phyloP scores from a whole-genome alignment of 176 grass and related monocot species.

The Aegilops speltoides region DNA sequence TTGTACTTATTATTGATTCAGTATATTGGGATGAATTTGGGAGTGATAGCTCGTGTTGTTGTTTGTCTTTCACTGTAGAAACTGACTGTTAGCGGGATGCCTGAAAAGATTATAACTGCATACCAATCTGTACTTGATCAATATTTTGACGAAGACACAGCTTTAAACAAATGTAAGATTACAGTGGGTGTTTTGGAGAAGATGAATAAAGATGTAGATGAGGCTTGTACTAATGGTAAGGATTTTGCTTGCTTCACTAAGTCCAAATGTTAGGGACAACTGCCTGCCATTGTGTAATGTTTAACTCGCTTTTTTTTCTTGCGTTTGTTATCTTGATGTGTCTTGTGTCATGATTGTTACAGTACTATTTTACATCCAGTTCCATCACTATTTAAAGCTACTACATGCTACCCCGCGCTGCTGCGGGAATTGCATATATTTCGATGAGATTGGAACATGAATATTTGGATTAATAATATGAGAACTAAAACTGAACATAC shows the following conservation, averaged over 20 bases:
- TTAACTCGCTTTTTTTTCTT: background rate
- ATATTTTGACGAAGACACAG: slow-evolving; percentile 70
- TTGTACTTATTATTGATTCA: slow-evolving; percentile 17
- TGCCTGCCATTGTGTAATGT: background rate
- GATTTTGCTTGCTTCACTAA: slow-evolving; percentile 25
- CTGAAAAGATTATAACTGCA: slow-evolving; percentile 88
- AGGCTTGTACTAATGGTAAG: slow-evolving; percentile 70
- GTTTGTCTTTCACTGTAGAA: slow-evolving; percentile 58
- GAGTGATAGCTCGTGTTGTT: slow-evolving; percentile 30
- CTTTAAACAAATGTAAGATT: slow-evolving; percentile 73
- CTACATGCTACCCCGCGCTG: too few species aligned
- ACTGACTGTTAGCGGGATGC: slow-evolving; percentile 85
- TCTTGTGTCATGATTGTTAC: slow-evolving; percentile 1
- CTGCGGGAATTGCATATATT: too few species aligned
- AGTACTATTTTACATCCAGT: background rate
- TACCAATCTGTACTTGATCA: slow-evolving; percentile 76
- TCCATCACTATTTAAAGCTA: slow-evolving; percentile 11
- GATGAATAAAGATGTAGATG: slow-evolving; percentile 66
- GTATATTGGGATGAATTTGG: slow-evolving; percentile 30
- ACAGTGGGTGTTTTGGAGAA: slow-evolving; percentile 59
- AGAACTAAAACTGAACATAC: too few species aligned
- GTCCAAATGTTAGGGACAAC: background rate
- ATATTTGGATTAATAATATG: too few species aligned
- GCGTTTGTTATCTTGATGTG: background rate
- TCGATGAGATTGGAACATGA: too few species aligned